phyloP scores from a whole-genome alignment of 2,329 filamentous ascomycete genomes.

The Apiospora rasikravindrae region DNA sequence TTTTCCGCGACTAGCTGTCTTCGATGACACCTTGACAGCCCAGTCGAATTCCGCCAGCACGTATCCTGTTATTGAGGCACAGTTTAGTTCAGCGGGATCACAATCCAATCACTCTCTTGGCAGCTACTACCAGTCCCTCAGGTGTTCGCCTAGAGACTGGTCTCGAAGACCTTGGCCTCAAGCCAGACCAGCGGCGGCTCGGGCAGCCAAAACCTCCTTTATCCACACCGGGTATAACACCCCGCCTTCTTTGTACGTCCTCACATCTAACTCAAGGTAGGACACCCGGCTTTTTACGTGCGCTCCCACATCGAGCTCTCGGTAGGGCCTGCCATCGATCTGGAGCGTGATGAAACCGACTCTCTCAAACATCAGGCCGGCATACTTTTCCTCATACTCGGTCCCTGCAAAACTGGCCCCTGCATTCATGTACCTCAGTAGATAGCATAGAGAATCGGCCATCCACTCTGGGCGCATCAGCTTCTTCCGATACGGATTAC shows the following conservation, averaged over 20 bases:
- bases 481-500: not conserved
- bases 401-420: not conserved
- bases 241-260: not conserved
- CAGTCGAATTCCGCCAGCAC: no score
- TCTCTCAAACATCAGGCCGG: not conserved
- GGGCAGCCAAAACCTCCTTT: not conserved
- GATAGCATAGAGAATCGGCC: not conserved
- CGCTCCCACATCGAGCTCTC: not conserved
- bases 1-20: no score
- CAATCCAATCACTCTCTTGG: no score
- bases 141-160: no score
- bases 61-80: no score
- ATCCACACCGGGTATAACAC: not conserved
- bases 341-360: not conserved
- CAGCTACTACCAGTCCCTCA: no score
- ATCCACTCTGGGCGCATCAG: not conserved
- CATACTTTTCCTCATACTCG: not conserved
- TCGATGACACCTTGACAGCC: no score
- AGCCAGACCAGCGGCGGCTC: not conserved
- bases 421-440: not conserved
- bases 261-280: not conserved
- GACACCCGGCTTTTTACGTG: not conserved
- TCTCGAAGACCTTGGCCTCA: not conserved
- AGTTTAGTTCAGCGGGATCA: no score
- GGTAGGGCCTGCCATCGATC: not conserved